These are phyloP conservation scores for Pseudovirgaria hyperparasitica DNA, from an alignment of 2,329 filamentous ascomycete species.

Conservation along the genomic window DNA sequence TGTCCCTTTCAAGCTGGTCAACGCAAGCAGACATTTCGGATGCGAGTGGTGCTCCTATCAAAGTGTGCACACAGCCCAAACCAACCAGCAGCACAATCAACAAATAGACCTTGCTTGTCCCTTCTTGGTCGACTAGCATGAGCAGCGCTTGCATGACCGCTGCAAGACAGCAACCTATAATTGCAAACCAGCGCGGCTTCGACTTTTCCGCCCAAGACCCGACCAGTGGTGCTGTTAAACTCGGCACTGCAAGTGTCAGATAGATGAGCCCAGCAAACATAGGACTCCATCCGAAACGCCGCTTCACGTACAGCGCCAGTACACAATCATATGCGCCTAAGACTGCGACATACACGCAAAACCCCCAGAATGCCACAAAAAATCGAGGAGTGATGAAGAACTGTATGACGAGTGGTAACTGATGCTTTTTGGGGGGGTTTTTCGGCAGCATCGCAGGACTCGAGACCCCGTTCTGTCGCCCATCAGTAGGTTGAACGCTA, in stretches of 20 bases:
- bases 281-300: slow-evolving; percentile 36
- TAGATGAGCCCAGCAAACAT: slow-evolving; percentile 39
- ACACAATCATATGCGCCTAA: slow-evolving; percentile 33
- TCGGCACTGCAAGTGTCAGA: slow-evolving; percentile 42
- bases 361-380: slow-evolving; percentile 42
- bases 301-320: slow-evolving; percentile 38
- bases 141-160: no score
- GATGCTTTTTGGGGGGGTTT: neutral
- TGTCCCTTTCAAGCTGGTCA: no score
- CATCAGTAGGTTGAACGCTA: no score
- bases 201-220: slow-evolving; percentile 37
- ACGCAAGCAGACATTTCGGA: no score
- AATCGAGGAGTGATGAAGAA: slow-evolving; percentile 41
- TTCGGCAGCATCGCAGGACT: neutral
- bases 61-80: no score
- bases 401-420: slow-evolving; percentile 14
- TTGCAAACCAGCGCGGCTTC: slow-evolving; percentile 49
- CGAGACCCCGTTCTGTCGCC: slow-evolving; percentile 1
- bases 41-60: no score
- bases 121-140: no score
- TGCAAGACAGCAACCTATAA: slow-evolving; percentile 41
- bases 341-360: slow-evolving; percentile 34
- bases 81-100: no score
- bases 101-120: no score
- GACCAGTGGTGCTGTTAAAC: slow-evolving; percentile 42